Evolutionary conservation across 148 eudicot genomes (phyloP).

Genomic region (Silene uniflora): DNA sequence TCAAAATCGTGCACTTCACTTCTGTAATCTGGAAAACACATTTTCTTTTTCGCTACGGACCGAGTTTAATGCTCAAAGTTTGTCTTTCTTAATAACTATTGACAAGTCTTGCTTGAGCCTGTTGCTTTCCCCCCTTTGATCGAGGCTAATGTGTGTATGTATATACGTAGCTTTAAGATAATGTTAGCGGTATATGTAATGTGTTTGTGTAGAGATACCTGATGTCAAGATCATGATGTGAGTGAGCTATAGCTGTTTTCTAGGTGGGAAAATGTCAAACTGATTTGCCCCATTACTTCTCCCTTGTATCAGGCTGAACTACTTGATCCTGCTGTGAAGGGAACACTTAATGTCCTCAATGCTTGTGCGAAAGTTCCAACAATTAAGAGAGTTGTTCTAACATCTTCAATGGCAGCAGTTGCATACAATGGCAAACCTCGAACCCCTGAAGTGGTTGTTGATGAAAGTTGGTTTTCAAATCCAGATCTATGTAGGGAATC

Average conservation of each 20-base stretch:
- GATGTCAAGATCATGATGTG: neutral
- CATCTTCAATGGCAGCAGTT: conserved; percentile 56
- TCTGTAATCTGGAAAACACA: neutral
- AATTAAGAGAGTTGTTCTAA: conserved; percentile 45
- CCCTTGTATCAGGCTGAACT: conserved; percentile 36
- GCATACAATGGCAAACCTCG: conserved; percentile 28
- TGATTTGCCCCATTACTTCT: neutral
- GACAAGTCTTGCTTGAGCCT: neutral
- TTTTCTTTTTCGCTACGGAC: too few species aligned
- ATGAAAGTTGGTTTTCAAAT: conserved; percentile 51
- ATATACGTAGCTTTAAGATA: neutral
- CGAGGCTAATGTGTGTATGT: neutral
- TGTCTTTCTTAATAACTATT: neutral
- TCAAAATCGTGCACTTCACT: neutral
- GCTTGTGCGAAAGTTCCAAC: conserved; percentile 44
- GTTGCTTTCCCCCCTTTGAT: neutral
- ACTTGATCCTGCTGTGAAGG: conserved; percentile 60
- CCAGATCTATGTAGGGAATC: conserved; percentile 34
- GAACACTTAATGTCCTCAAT: conserved; percentile 50
- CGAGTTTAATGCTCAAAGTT: neutral
- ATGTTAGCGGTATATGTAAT: neutral
- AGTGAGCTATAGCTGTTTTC: neutral
- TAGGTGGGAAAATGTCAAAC: neutral
- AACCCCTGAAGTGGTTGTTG: conserved; percentile 38
- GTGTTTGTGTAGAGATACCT: neutral